Conservation (phyloP, 371 early-diverging fungal species). For the Capillidium heterosporum region DNA sequence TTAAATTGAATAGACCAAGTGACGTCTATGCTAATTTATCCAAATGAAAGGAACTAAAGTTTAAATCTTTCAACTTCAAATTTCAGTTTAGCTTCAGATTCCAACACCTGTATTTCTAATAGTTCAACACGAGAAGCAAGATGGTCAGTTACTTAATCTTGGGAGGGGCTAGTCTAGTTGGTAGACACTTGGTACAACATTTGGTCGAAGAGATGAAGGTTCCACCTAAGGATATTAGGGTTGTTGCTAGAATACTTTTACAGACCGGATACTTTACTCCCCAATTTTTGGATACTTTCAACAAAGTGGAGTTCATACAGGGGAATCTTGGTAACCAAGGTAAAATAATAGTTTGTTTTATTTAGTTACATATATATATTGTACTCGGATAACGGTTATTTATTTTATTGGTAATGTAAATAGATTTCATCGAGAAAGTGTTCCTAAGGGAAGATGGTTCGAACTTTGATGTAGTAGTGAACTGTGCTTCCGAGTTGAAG, state of each 20-base stretch:
- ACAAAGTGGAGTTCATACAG: constrained; percentile 2
- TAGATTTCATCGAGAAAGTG: not conserved
- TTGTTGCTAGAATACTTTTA: not conserved
- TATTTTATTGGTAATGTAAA: not conserved
- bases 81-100: too few relatives aligned
- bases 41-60: too few relatives aligned
- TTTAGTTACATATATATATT: too few relatives aligned
- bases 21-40: not conserved
- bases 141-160: constrained; percentile 4
- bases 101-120: too few relatives aligned
- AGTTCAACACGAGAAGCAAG: not conserved
- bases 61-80: too few relatives aligned
- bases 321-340: not conserved
- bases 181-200: not conserved
- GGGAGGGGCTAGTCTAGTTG: not conserved
- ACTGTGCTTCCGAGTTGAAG: not conserved
- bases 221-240: not conserved
- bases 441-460: not conserved
- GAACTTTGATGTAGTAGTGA: constrained; percentile 3
- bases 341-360: not conserved
- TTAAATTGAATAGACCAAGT: not conserved
- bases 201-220: not conserved
- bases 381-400: too few relatives aligned
- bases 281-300: not conserved
- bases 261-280: constrained; percentile 5